Evolutionary conservation across 164 flowering plant genomes (phyloP).

Genomic region (Annona squamosa): DNA sequence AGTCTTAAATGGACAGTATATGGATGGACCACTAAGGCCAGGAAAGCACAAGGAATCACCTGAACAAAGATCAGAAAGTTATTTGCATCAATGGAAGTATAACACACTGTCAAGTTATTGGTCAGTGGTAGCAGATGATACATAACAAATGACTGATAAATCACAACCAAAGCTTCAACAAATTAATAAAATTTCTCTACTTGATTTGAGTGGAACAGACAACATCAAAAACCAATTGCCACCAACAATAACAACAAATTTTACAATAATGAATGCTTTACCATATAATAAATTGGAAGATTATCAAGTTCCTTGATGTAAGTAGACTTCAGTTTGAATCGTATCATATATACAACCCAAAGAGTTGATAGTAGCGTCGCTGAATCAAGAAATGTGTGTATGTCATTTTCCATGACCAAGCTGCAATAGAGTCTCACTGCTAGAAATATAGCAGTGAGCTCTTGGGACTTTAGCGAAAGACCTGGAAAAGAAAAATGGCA

Average conservation of each 20-base stretch:
- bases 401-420: slow-evolving; percentile 41
- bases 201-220: not conserved
- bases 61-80: slow-evolving; percentile 14
- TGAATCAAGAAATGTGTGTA: slow-evolving; percentile 60
- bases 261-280: slow-evolving; percentile 8
- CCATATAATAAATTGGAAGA: slow-evolving; percentile 50
- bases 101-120: not conserved
- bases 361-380: slow-evolving; percentile 43
- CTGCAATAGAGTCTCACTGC: slow-evolving; percentile 54
- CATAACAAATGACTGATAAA: too few species aligned
- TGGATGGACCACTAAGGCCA: slow-evolving; percentile 51
- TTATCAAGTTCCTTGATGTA: slow-evolving; percentile 68
- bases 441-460: slow-evolving; percentile 65
- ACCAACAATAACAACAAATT: not conserved
- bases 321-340: slow-evolving; percentile 58
- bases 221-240: not conserved
- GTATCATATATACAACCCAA: slow-evolving; percentile 85
- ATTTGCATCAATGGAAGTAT: not conserved
- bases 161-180: not conserved
- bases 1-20: slow-evolving; percentile 7
- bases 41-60: slow-evolving; percentile 46
- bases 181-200: not conserved
- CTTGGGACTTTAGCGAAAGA: slow-evolving; percentile 80
- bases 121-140: too few species aligned
- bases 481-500: slow-evolving; percentile 30